These are phyloP conservation scores for Fusarium chlamydosporum DNA, from an alignment of 2,329 filamentous ascomycete species.

Conservation along the genomic window DNA sequence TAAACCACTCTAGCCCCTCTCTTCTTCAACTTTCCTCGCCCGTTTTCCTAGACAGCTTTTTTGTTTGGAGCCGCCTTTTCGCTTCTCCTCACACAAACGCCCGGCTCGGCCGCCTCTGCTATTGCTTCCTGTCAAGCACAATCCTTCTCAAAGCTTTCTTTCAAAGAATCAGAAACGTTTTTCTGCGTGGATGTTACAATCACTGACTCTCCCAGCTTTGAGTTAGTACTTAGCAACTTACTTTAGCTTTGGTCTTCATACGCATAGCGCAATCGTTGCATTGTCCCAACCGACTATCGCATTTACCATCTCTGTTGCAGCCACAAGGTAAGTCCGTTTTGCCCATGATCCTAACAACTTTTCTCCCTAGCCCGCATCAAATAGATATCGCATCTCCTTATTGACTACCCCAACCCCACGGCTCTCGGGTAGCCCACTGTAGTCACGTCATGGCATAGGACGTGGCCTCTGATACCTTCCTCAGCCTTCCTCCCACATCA, in stretches of 20 bases:
- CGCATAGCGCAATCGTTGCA: conserved; percentile 30
- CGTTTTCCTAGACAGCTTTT: conserved; percentile 38
- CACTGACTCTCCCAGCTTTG: conserved; percentile 40
- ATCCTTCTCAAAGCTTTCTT: conserved; percentile 13
- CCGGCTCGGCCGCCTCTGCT: conserved; percentile 19
- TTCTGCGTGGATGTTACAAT: conserved; percentile 41
- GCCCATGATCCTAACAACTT: conserved; percentile 7
- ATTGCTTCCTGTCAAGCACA: conserved; percentile 19
- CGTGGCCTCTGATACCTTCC: conserved; percentile 42
- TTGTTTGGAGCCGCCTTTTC: conserved; percentile 39
- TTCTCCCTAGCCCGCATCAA: conserved; percentile 13
- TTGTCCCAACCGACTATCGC: conserved; percentile 32
- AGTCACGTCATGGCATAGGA: conserved; percentile 47
- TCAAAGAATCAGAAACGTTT: conserved; percentile 30
- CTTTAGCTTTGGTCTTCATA: conserved; percentile 37
- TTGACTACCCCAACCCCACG: conserved; percentile 29
- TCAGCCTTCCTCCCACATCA: conserved; percentile 5
- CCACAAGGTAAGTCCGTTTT: conserved; percentile 42
- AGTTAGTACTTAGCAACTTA: conserved; percentile 42
- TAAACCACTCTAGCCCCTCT: conserved; percentile 48
- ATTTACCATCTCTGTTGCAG: conserved; percentile 31
- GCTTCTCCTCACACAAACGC: conserved; percentile 45
- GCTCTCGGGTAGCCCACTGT: conserved; percentile 33
- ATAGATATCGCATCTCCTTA: conserved; percentile 26
- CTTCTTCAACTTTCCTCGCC: conserved; percentile 42